Conservation (phyloP, 306 rosid species). For the Canavalia gladiata region DNA sequence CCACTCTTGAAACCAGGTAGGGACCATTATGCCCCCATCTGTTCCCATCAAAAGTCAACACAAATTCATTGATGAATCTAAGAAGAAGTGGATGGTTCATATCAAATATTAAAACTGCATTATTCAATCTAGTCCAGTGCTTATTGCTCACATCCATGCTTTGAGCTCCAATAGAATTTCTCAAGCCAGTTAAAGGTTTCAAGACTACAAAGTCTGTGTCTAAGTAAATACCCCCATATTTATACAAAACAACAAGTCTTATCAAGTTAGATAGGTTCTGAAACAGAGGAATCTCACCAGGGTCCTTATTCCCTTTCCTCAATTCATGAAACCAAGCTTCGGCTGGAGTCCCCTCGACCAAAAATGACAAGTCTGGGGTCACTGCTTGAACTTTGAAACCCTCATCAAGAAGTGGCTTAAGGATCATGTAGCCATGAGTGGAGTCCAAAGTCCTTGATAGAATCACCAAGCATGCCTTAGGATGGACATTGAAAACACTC, state of each 20-base stretch:
- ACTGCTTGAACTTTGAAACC: constrained; percentile 70
- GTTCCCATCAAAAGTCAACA: constrained; percentile 77
- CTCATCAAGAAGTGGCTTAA: constrained; percentile 69
- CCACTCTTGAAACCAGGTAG: constrained; percentile 83
- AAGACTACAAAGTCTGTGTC: constrained; percentile 76
- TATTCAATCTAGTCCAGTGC: constrained; percentile 83
- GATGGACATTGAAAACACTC: constrained; percentile 72
- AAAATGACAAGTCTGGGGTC: constrained; percentile 67
- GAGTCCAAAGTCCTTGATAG: constrained; percentile 74
- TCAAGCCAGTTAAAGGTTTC: constrained; percentile 63
- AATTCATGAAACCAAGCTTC: constrained; percentile 67
- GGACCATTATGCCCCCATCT: constrained; percentile 95
- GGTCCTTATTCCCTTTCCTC: constrained; percentile 73
- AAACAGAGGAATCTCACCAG: constrained; percentile 80
- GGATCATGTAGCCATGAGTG: constrained; percentile 54
- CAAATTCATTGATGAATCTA: constrained; percentile 75
- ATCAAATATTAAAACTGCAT: constrained; percentile 82
- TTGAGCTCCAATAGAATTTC: constrained; percentile 83
- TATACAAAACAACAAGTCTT: constrained; percentile 72
- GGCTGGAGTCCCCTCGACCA: constrained; percentile 66
- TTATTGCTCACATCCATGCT: constrained; percentile 53
- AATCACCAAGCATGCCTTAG: constrained; percentile 74
- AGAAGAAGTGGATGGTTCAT: constrained; percentile 79
- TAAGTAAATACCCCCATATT: constrained; percentile 79
- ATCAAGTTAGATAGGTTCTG: constrained; percentile 83